Evolutionary conservation across 495 filamentous ascomycete species (phyloP).

Genomic region (Xylaria curta): DNA sequence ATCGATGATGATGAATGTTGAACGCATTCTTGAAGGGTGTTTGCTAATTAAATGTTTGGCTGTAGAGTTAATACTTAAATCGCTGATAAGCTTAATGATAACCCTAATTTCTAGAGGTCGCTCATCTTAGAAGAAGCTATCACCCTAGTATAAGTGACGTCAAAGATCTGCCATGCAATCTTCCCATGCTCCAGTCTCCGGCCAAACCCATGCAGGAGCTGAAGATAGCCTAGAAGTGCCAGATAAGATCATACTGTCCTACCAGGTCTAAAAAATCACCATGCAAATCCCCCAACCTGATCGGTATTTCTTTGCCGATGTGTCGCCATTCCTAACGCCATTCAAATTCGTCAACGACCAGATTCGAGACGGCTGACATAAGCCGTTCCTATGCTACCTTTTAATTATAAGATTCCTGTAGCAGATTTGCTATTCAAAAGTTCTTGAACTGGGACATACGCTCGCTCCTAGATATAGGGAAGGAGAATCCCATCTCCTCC

Average conservation of each 20-base stretch:
- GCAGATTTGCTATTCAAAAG: not conserved
- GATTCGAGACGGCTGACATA: not conserved
- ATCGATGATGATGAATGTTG: not conserved
- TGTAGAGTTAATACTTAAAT: not conserved
- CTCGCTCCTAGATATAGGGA: not conserved
- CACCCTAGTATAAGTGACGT: constrained; percentile 6
- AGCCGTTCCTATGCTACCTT: not conserved
- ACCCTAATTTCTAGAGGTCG: not conserved
- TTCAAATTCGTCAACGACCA: not conserved
- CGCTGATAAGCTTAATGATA: not conserved
- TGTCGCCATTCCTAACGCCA: not conserved
- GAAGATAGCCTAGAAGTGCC: not conserved
- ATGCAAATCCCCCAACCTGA: not conserved
- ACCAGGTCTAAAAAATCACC: not conserved
- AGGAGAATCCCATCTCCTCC: not conserved
- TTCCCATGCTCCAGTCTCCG: not conserved
- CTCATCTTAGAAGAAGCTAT: not conserved
- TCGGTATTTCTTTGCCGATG: not conserved
- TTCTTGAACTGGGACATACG: not conserved
- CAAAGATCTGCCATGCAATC: not conserved
- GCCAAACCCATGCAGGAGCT: constrained; percentile 1
- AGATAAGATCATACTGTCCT: not conserved
- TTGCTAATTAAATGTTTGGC: not conserved
- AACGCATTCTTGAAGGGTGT: not conserved
- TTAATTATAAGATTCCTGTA: not conserved